Evolutionary conservation across 2,329 filamentous ascomycete species (phyloP).

Genomic region (Lachnellula arida): DNA sequence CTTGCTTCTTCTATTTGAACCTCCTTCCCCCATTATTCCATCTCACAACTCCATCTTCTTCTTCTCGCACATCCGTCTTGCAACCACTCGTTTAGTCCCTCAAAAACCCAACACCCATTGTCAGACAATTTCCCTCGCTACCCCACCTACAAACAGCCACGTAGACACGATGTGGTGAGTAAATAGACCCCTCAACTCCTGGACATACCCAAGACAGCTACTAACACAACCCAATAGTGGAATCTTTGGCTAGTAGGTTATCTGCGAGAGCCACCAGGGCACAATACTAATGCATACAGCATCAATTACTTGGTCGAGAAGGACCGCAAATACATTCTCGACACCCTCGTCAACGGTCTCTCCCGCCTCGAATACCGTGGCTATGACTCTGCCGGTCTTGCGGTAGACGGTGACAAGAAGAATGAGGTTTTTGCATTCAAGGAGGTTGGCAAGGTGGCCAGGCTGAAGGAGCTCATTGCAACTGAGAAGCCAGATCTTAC

Average conservation of each 20-base stretch:
- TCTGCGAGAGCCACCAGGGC: background rate
- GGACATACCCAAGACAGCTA: background rate
- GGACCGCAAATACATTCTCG: slow-evolving; percentile 92
- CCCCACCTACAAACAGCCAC: background rate
- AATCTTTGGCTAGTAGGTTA: slow-evolving; percentile 14
- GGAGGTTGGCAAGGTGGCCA: slow-evolving; percentile 98
- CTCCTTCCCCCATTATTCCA: background rate
- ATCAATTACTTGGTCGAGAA: slow-evolving; percentile 95
- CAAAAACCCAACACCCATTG: background rate
- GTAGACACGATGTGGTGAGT: slow-evolving; percentile 13
- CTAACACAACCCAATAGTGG: slow-evolving; percentile 10
- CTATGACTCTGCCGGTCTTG: slow-evolving; percentile 95
- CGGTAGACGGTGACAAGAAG: slow-evolving; percentile 97
- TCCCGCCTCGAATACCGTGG: slow-evolving; percentile 96
- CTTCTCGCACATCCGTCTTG: background rate
- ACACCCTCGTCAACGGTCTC: slow-evolving; percentile 94
- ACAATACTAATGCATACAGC: slow-evolving; percentile 1
- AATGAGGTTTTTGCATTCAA: slow-evolving; percentile 97
- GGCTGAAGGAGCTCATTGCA: slow-evolving; percentile 89
- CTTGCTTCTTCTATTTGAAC: background rate
- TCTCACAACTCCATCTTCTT: background rate
- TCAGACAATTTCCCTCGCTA: background rate
- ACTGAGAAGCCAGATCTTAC: slow-evolving; percentile 76
- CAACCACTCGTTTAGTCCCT: slow-evolving; percentile 1
- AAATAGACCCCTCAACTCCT: slow-evolving; percentile 9